Evolutionary conservation across 1,284 basidiomycete species (phyloP).

Genomic region (Baeospora myosura): DNA sequence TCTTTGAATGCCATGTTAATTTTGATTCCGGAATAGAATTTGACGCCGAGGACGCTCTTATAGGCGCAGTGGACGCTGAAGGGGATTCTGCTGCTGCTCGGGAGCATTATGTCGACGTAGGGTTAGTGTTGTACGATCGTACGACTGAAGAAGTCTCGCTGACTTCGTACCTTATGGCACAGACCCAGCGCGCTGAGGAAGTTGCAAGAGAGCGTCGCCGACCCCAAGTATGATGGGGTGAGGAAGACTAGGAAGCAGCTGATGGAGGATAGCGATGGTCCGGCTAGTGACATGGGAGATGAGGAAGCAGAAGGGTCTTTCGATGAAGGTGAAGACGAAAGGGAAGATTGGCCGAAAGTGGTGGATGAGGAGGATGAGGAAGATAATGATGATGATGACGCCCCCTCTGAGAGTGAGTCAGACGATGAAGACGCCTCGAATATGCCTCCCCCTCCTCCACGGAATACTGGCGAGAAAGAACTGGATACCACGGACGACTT

Average conservation of each 20-base stretch:
- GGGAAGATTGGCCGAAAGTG: conserved; percentile 13
- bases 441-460: background rate
- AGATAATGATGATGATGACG: conserved; percentile 25
- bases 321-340: conserved; percentile 25
- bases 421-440: conserved; percentile 18
- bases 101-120: conserved; percentile 79
- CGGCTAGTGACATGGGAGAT: conserved; percentile 25
- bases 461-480: conserved; percentile 22
- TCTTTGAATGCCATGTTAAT: conserved; percentile 8
- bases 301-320: conserved; percentile 27
- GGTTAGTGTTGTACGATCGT: conserved; percentile 38
- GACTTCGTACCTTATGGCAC: conserved; percentile 13
- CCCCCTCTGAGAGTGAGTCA: conserved; percentile 25
- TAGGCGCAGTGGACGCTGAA: conserved; percentile 20
- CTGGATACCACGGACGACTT: conserved; percentile 39
- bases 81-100: conserved; percentile 36
- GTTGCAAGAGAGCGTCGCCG: conserved; percentile 50
- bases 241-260: conserved; percentile 58
- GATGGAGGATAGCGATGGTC: conserved; percentile 35
- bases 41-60: conserved; percentile 67
- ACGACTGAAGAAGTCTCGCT: background rate
- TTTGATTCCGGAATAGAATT: conserved; percentile 42
- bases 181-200: conserved; percentile 68
- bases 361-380: conserved; percentile 24
- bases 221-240: conserved; percentile 72